Evolutionary conservation across 805 yeast genomes (phyloP), one percentile per base, ranked within the genome.

Genomic region (Barnettozyma salicaria): DNA sequence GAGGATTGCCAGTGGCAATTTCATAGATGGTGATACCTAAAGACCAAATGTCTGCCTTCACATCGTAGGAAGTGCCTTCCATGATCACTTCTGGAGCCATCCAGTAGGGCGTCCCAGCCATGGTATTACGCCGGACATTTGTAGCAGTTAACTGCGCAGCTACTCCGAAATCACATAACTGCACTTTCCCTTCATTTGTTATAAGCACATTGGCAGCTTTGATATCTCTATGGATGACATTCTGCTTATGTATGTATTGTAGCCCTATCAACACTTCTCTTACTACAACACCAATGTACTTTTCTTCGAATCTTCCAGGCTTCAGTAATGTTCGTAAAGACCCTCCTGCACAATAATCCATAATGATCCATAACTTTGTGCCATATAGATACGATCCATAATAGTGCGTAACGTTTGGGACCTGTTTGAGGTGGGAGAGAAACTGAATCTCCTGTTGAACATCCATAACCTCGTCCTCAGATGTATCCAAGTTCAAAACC

Each of bases 31-130:
- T 90, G 43, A 92, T 86, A 12, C 99, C 99, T 32, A 90, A 60
- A 0, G 97, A 89, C 99, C 99, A 92, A 7, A 92, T 85, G 59
- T 92, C 99, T 1, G 95, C 98, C 60, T 81, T 89, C 30, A 80
- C 74, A 58, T 85, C 95, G 66, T 92, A 84, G 7, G 80, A 72
- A 12, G 81, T 83, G 27, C 94, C 95, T 59, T 90, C 97, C 63
- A 85, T 73, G 27, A 90, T 90, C 22, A 90, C 98, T 59, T 90
- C 98, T 0, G 98, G 98, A 0, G 98, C 97, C 98, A 92, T 92
- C 98, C 98, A 92, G 56, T 88, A 92, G 0, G 94, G 94, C 1
- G 95, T 84, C 7, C 95, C 95, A 0, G 96, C 97, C 76, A 94
- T 88, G 1, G 98, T 92, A 24, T 90, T 84, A 50, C 98, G 70